phyloP scores from a whole-genome alignment of 2,329 filamentous ascomycete genomes.

The Sporothrix variecibatus region DNA sequence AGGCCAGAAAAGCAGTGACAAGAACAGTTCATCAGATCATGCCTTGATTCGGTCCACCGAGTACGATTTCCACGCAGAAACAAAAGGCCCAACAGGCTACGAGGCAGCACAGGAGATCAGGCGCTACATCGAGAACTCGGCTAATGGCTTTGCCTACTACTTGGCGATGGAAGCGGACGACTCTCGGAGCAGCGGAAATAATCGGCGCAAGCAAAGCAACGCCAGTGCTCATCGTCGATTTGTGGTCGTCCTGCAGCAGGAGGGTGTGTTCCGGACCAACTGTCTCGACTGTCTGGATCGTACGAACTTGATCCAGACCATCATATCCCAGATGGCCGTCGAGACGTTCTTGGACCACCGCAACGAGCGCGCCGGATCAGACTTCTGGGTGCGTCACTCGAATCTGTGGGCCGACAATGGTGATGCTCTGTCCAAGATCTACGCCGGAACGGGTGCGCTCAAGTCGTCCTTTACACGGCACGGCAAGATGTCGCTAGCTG shows the following conservation, averaged over 20 bases:
- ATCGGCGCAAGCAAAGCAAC: slow-evolving; percentile 4
- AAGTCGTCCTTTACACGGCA: slow-evolving; percentile 94
- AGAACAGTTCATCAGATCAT: slow-evolving; percentile 62
- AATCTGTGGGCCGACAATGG: slow-evolving; percentile 97
- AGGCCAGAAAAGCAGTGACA: slow-evolving; percentile 54
- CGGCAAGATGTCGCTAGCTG: slow-evolving; percentile 93
- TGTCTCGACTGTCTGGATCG: slow-evolving; percentile 94
- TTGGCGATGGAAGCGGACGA: slow-evolving; percentile 73
- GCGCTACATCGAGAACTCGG: slow-evolving; percentile 73
- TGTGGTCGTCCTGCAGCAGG: slow-evolving; percentile 81
- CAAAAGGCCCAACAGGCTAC: slow-evolving; percentile 81
- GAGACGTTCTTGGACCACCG: slow-evolving; percentile 79
- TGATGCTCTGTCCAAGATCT: slow-evolving; percentile 90
- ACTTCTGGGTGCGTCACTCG: slow-evolving; percentile 91
- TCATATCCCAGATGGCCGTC: slow-evolving; percentile 90
- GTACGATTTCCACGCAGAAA: slow-evolving; percentile 96
- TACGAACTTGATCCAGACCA: slow-evolving; percentile 93
- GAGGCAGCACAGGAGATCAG: slow-evolving; percentile 87
- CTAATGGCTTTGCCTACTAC: slow-evolving; percentile 90
- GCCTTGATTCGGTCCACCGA: slow-evolving; percentile 78
- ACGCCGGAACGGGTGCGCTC: slow-evolving; percentile 91
- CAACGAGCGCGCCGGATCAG: slow-evolving; percentile 66
- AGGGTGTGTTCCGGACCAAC: slow-evolving; percentile 94
- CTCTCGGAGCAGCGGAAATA: slow-evolving; percentile 36
- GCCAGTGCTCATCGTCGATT: slow-evolving; percentile 43